These are phyloP conservation scores for Lactarius sanguifluus DNA, from an alignment of 768 basidiomycete species.

Conservation along the genomic window DNA sequence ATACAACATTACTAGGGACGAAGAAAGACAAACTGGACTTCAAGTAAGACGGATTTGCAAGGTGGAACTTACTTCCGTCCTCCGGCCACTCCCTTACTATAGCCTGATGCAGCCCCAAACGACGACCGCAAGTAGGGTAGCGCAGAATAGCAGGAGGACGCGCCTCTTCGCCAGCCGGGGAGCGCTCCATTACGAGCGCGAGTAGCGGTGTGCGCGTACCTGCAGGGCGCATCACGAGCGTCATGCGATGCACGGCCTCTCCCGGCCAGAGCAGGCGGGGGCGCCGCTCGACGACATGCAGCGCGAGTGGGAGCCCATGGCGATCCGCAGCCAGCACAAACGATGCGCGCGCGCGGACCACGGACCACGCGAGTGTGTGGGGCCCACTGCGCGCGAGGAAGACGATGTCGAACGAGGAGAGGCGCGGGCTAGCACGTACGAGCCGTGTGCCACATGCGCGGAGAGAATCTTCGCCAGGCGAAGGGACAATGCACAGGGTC, in stretches of 20 bases:
- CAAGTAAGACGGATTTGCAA: background rate
- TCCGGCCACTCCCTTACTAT: background rate
- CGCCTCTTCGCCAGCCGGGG: constrained; percentile 28
- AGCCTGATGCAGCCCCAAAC: constrained; percentile 21
- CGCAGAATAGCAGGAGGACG: constrained; percentile 23
- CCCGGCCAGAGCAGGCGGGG: background rate
- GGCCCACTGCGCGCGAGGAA: constrained; percentile 57
- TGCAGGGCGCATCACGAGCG: constrained; percentile 24
- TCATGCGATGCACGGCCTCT: background rate
- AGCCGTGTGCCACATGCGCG: constrained; percentile 59
- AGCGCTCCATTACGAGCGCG: constrained; percentile 22
- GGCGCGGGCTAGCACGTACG: constrained; percentile 63
- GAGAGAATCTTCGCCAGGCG: constrained; percentile 62
- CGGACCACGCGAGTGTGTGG: background rate
- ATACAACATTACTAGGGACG: background rate
- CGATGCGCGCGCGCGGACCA: constrained; percentile 13
- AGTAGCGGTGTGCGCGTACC: constrained; percentile 22
- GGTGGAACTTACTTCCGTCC: background rate
- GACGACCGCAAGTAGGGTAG: constrained; percentile 14
- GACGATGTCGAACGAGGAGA: constrained; percentile 61
- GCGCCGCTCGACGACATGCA: constrained; percentile 25
- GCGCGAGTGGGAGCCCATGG: constrained; percentile 26
- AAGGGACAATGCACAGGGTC: constrained; percentile 62
- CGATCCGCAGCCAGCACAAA: constrained; percentile 25
- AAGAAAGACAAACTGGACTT: background rate